phyloP scores from a whole-genome alignment of 2,329 filamentous ascomycete genomes.

The Verticillium tricorpus region DNA sequence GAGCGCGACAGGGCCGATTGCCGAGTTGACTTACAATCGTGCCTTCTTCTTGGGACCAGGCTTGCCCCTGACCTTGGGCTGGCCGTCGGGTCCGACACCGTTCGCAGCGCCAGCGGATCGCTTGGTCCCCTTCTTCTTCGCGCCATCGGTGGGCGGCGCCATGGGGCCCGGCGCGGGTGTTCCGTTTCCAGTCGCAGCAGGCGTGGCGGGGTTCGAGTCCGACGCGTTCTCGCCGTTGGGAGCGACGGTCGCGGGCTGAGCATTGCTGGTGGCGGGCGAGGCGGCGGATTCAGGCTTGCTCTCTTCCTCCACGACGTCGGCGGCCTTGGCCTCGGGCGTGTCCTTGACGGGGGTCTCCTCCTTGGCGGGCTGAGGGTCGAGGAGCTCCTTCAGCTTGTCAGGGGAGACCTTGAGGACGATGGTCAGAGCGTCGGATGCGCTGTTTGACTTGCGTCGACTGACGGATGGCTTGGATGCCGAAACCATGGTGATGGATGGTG shows the following conservation, averaged over 20 bases:
- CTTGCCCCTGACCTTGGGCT: slow-evolving; percentile 73
- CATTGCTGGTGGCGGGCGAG: slow-evolving; percentile 3
- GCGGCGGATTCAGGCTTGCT: slow-evolving; percentile 14
- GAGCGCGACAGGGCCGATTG: slow-evolving; percentile 4
- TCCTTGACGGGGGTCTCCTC: slow-evolving; percentile 41
- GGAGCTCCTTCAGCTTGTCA: slow-evolving; percentile 44
- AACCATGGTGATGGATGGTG: slow-evolving; percentile 11
- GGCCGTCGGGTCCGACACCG: slow-evolving; percentile 53
- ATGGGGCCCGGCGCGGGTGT: slow-evolving; percentile 53
- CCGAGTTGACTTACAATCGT: slow-evolving; percentile 66
- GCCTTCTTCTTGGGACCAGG: slow-evolving; percentile 97
- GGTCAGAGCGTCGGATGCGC: slow-evolving; percentile 20
- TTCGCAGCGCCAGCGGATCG: slow-evolving; percentile 62
- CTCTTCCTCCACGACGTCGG: neutral
- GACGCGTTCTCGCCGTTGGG: slow-evolving; percentile 52
- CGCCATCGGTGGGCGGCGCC: slow-evolving; percentile 55
- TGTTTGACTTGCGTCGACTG: slow-evolving; percentile 13
- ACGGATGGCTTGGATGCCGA: slow-evolving; percentile 8
- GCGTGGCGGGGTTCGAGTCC: slow-evolving; percentile 57
- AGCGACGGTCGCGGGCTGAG: slow-evolving; percentile 32
- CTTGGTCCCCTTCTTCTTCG: slow-evolving; percentile 74
- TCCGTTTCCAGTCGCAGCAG: slow-evolving; percentile 39
- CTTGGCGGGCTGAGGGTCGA: slow-evolving; percentile 37
- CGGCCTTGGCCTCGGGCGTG: slow-evolving; percentile 17
- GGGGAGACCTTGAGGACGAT: slow-evolving; percentile 50